Evolutionary conservation across 2,329 filamentous ascomycete species (phyloP).

Genomic region (Colletotrichum euphorbiae): DNA sequence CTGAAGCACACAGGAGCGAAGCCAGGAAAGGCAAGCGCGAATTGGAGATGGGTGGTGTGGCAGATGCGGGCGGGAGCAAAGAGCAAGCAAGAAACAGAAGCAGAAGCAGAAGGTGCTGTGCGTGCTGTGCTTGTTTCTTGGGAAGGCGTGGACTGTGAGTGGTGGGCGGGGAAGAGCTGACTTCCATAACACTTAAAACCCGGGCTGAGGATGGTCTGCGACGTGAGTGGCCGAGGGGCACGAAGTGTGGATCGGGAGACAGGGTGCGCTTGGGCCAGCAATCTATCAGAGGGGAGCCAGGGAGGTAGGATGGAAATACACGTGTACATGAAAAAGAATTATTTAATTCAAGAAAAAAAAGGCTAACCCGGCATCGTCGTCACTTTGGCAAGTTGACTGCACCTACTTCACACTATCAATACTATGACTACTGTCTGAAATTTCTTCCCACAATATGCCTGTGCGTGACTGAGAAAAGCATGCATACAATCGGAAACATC

Average conservation of each 20-base stretch:
- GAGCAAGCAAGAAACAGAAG: not conserved
- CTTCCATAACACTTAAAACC: too few species aligned
- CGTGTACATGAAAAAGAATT: too few species aligned
- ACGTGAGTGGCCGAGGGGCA: constrained; percentile 11
- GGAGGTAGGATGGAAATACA: constrained; percentile 5
- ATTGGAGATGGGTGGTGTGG: not conserved
- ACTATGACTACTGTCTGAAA: not conserved
- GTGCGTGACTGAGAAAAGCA: not conserved
- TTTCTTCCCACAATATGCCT: not conserved
- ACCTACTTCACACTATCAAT: constrained; percentile 7
- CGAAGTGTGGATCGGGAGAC: constrained; percentile 13
- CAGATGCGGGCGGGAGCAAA: not conserved
- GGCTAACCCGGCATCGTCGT: not conserved
- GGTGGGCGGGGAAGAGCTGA: constrained; percentile 15
- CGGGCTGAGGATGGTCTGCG: constrained; percentile 17
- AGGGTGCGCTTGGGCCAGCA: constrained; percentile 23
- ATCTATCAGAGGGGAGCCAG: constrained; percentile 15
- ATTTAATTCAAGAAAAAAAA: constrained; percentile 24
- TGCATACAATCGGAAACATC: not conserved
- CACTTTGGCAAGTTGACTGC: constrained; percentile 1
- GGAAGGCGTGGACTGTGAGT: constrained; percentile 19
- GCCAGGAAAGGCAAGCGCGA: constrained; percentile 1
- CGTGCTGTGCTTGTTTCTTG: constrained; percentile 13
- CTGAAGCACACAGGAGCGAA: constrained; percentile 33
- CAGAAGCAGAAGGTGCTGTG: not conserved